Evolutionary conservation across 2,329 filamentous ascomycete species (phyloP).

Genomic region (Mycosphaerella arachidis): DNA sequence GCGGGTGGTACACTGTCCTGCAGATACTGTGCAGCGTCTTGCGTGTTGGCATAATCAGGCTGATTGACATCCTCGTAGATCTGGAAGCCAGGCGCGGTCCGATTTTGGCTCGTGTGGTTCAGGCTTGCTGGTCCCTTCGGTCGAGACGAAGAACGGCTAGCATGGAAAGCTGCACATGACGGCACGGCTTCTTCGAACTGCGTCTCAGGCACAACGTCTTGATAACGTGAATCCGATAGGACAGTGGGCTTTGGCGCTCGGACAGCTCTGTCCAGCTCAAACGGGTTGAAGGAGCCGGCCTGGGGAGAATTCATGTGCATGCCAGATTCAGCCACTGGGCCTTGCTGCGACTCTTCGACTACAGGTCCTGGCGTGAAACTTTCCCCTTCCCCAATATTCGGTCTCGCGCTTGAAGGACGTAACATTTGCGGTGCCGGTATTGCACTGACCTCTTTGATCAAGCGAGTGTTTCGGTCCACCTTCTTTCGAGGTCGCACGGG

Average conservation of each 20-base stretch:
- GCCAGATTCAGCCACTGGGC: not conserved
- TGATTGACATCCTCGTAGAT: slow-evolving; percentile 3
- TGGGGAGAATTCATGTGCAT: not conserved
- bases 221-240: not conserved
- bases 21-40: not conserved
- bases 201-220: slow-evolving; percentile 7
- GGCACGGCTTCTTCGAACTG: slow-evolving; percentile 9
- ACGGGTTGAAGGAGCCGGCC: not conserved
- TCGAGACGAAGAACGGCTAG: not conserved
- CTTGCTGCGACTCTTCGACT: slow-evolving; percentile 16
- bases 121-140: not conserved
- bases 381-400: not conserved
- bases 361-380: slow-evolving; percentile 5
- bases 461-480: not conserved
- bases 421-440: not conserved
- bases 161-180: slow-evolving; percentile 11
- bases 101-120: not conserved
- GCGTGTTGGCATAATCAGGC: not conserved
- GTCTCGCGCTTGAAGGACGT: not conserved
- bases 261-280: not conserved
- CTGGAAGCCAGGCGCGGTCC: not conserved
- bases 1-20: not conserved
- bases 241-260: not conserved
- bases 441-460: not conserved
- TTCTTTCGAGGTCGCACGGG: not conserved